Conservation (phyloP, 164 flowering plant species). For the Chloranthus sessilifolius region DNA sequence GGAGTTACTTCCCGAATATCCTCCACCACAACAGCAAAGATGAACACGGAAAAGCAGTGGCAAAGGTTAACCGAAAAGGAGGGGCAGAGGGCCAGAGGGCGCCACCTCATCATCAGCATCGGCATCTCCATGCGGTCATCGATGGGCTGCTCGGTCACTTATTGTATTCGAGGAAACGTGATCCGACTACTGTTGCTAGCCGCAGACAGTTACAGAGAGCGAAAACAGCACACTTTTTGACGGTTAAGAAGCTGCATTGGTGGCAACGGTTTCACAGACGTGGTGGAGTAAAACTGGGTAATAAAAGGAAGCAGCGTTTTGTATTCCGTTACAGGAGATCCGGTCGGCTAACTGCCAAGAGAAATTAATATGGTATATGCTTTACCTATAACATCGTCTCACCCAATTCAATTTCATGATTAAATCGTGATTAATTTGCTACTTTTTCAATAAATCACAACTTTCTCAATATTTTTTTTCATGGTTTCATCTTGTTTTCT, state of each 20-base stretch:
- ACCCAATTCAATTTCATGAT: no score
- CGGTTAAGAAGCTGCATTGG: constrained; percentile 35
- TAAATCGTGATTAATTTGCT: no score
- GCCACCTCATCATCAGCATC: constrained; percentile 13
- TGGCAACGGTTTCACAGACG: constrained; percentile 24
- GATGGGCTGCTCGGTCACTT: constrained; percentile 34
- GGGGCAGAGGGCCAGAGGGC: constrained; percentile 8
- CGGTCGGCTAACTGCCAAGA: no score
- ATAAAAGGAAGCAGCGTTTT: constrained; percentile 15
- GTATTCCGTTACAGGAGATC: constrained; percentile 12
- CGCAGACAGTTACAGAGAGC: no score
- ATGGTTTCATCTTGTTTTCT: no score
- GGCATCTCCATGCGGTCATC: constrained; percentile 30
- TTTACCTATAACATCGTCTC: no score
- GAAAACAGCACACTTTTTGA: background rate
- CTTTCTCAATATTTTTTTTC: no score
- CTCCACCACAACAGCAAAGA: constrained; percentile 12
- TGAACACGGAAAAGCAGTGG: background rate
- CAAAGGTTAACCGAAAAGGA: constrained; percentile 4
- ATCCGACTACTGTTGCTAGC: no score
- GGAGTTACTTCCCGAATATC: constrained; percentile 18
- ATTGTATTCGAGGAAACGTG: constrained; percentile 23
- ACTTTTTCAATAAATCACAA: no score
- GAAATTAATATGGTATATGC: no score
- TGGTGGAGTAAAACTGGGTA: constrained; percentile 20